Base-by-base conservation (phyloP, 176 grass and related monocot species). In the Puya raimondii region DNA sequence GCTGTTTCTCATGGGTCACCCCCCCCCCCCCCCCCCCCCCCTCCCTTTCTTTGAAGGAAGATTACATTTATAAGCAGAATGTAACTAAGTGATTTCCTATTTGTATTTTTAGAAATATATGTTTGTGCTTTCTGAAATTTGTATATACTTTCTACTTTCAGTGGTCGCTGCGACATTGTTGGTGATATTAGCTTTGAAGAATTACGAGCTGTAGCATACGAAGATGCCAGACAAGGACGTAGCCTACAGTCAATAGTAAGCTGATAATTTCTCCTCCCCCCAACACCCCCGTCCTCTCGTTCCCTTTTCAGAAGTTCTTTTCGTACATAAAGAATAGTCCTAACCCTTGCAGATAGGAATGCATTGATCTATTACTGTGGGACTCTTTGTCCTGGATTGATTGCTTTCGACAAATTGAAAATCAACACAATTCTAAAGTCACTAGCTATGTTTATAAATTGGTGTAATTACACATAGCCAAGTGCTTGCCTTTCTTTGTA, bases 131-230 rank as follows among this genome's bases (percentile, higher is more conserved):
- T 74, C 54, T 59, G 54, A 21, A 1, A 75, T 11, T 17, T 53
- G 67, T 67, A 47, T 50, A 51, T 42, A 63, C 15, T 76, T 58
- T 79, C 63, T 61, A 16, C 27, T 64, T 65, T 0, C 69, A 96
- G 88, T 82, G 85, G 88, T 49, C 84, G 89, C 76, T 96, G 93
- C 57, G 89, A 96, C 67, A 83, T 96, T 67, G 63, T 33, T 33
- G 93, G 93, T 52, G 93, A 96, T 76, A 54, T 83, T 82, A 92
- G 93, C 74, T 85, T 74, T 29, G 93, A 96, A 77, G 93, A 96
- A 76, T 74, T 92, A 53, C 83, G 88, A 63, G 73, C 88, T 76
- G 66, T 80, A 76, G 93, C 93, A 16, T 96, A 96, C 47, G 86
- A 90, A 59, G 84, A 96, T 68, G 79, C 84, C 23, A 89, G 79